phyloP scores from a whole-genome alignment of 352 stramenopile species.

The Pilasporangium apinafurcum region DNA sequence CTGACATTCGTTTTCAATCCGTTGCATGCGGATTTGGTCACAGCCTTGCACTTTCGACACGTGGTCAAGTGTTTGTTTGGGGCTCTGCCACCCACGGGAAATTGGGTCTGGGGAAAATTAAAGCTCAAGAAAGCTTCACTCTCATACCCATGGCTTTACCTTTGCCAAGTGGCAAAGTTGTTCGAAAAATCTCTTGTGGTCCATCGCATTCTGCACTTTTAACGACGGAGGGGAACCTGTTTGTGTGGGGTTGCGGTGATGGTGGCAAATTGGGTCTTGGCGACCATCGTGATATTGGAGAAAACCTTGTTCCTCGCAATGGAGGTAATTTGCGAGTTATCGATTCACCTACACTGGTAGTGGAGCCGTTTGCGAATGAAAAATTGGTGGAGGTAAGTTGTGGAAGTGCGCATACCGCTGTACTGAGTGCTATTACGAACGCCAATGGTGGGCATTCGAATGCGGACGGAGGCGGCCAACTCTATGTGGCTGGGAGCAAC shows the following conservation, averaged over 20 bases:
- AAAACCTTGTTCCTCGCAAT: conserved; percentile 54
- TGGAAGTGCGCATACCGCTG: conserved; percentile 52
- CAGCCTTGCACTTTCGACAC: conserved; percentile 52
- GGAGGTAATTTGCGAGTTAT: conserved; percentile 35
- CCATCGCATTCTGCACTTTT: conserved; percentile 70
- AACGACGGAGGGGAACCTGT: conserved; percentile 47
- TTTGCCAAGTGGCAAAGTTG: conserved; percentile 11
- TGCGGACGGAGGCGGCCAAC: conserved; percentile 18
- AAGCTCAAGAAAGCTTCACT: conserved; percentile 55
- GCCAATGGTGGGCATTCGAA: conserved; percentile 4
- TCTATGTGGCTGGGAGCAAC: conserved; percentile 64
- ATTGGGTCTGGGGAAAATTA: conserved; percentile 44
- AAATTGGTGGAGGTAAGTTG: conserved; percentile 66
- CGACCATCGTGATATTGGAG: conserved; percentile 51
- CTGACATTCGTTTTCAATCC: conserved; percentile 37
- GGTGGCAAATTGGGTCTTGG: conserved; percentile 66
- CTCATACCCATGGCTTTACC: conserved; percentile 35
- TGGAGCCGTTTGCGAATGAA: conserved; percentile 26
- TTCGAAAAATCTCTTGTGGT: conserved; percentile 68
- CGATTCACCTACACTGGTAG: conserved; percentile 29
- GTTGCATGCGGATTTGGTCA: conserved; percentile 65
- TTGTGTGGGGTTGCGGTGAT: conserved; percentile 69
- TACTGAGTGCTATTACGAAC: conserved; percentile 22
- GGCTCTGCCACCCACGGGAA: conserved; percentile 69
- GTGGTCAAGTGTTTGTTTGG: conserved; percentile 70